Percentiles rank a stretch among this genome's conserved stretches.
These are phyloP conservation scores for Candida methanosorbosa DNA, from an alignment of 805 yeast species.

Conservation along the genomic window DNA sequence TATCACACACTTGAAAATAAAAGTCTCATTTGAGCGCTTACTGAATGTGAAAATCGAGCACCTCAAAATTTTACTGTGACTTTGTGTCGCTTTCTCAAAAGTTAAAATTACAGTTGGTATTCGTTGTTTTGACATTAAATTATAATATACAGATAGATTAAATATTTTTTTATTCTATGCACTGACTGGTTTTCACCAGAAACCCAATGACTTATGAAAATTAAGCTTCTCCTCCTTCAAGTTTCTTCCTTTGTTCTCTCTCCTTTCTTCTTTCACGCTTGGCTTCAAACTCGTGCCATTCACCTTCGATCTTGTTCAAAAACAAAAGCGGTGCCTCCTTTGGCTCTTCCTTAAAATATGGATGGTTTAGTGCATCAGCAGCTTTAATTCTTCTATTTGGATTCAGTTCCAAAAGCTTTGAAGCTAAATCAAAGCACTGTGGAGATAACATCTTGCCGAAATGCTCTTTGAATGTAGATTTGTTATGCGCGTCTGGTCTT, in stretches of 20 bases:
- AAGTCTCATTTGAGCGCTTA: too few relatives aligned
- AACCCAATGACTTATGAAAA: too few relatives aligned
- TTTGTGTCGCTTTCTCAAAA: too few relatives aligned
- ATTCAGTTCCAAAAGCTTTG: constrained; percentile 52
- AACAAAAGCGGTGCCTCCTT: constrained; percentile 48
- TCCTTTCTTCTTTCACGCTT: constrained; percentile 53
- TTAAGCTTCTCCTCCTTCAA: background rate
- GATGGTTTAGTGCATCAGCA: constrained; percentile 55
- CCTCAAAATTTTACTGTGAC: too few relatives aligned
- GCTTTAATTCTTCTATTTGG: constrained; percentile 67
- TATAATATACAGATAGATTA: too few relatives aligned
- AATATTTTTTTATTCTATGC: too few relatives aligned
- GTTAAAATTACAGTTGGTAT: too few relatives aligned
- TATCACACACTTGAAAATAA: too few relatives aligned
- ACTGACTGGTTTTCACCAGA: too few relatives aligned
- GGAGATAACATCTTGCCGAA: constrained; percentile 37
- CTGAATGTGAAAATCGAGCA: too few relatives aligned
- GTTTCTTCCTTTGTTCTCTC: background rate
- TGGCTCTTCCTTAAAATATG: constrained; percentile 68
- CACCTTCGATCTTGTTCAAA: constrained; percentile 56
- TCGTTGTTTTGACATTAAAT: too few relatives aligned
- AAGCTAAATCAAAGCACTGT: constrained; percentile 57
- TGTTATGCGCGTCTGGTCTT: constrained; percentile 41
- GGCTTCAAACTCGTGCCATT: constrained; percentile 97
- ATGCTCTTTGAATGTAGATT: constrained; percentile 29